Evolutionary conservation across 805 yeast genomes (phyloP), one percentile per base, ranked within the genome.

Genomic region (Starmerella floris): DNA sequence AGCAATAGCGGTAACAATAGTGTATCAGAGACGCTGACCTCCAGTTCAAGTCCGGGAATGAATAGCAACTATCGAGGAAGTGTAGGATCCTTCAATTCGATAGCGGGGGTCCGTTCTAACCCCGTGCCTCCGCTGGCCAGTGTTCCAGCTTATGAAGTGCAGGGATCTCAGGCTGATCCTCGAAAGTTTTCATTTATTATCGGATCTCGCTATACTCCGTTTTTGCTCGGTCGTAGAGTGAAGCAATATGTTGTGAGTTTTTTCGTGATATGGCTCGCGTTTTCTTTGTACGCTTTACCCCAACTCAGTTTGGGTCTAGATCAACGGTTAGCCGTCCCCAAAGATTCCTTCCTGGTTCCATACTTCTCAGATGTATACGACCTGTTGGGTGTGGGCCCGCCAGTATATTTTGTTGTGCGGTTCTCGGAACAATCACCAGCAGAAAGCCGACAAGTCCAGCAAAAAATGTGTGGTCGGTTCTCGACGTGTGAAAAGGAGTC

Each of bases 371-470:
- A 87, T 41, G 66, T 85, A 3, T 81, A 79, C 56, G 61, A 68
- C 1, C 81, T 77, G 56, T 66, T 88, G 46, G 77, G 79, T 45
- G 81, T 81, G 6, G 98, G 97, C 0, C 95, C 98, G 1, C 98
- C 98, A 0, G 70, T 83, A 1, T 91, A 81, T 56, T 80, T 85
- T 60, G 84, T 91, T 21, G 75, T 83, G n/a, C 30, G 17, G 20
- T 21, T 11, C 33, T 17, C n/a, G 33, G 28, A 23, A 17, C 72
- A 74, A 35, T 76, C 73, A 40, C 56, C 75, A 37, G 67, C 81
- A 5, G 82, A 88, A 0, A 44, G 60, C 13, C 63, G 82, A 37
- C 62, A 51, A 2, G 70, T 69, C 37, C 98, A 88, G 58, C 79
- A 78, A 52, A 66, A 73, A 43, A 53, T 91, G 1, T 88, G 98